phyloP scores from a whole-genome alignment of 2,329 filamentous ascomycete species.

The Ascochyta fabae region DNA sequence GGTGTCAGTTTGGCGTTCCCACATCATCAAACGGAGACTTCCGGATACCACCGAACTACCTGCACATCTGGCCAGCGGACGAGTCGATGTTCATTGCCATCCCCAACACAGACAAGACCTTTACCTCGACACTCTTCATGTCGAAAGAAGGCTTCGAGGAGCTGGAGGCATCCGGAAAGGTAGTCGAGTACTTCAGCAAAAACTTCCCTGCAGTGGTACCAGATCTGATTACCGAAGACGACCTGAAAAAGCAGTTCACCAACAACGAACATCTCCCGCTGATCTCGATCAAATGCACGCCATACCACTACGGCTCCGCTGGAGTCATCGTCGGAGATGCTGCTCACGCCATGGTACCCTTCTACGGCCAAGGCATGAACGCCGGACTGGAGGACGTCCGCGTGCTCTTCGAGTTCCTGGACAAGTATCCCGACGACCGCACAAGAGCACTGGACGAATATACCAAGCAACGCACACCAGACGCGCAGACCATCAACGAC shows the following conservation, averaged over 20 bases:
- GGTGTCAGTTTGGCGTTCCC: conserved; percentile 92
- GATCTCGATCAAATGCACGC: conserved; percentile 90
- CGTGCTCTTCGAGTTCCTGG: conserved; percentile 82
- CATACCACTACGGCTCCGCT: conserved; percentile 79
- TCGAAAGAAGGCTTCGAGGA: conserved; percentile 71
- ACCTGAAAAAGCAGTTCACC: conserved; percentile 76
- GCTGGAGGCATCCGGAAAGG: conserved; percentile 67
- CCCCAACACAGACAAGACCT: conserved; percentile 84
- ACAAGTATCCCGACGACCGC: conserved; percentile 63
- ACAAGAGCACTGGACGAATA: conserved; percentile 71
- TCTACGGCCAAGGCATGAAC: conserved; percentile 98
- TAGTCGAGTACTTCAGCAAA: conserved; percentile 77
- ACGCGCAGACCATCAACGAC: conserved; percentile 90
- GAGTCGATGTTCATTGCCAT: conserved; percentile 99
- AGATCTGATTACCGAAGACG: conserved; percentile 68
- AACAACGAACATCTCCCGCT: conserved; percentile 88
- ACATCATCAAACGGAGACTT: conserved; percentile 64
- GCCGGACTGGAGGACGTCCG: conserved; percentile 93
- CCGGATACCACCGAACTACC: conserved; percentile 85
- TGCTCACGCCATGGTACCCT: conserved; percentile 96
- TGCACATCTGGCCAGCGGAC: conserved; percentile 96
- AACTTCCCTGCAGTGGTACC: conserved; percentile 86
- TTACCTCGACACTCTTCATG: conserved; percentile 93
- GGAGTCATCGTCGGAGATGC: conserved; percentile 91
- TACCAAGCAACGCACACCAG: conserved; percentile 72